phyloP scores from a whole-genome alignment of 352 stramenopile genomes.

The Phytophthora ohioensis region DNA sequence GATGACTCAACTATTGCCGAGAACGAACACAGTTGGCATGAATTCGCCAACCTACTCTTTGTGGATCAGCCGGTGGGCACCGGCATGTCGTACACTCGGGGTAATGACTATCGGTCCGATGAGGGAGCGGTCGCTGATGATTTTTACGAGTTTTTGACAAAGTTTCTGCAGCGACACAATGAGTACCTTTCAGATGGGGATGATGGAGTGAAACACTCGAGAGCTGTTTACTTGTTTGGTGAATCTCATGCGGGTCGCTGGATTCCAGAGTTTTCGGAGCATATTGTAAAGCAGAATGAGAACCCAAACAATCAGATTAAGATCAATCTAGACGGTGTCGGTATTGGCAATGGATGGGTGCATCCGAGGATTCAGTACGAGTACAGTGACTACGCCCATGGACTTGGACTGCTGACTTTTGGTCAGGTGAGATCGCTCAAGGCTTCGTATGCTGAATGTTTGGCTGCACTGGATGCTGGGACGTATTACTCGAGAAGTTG shows the following conservation, averaged over 20 bases:
- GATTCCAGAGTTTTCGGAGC: constrained; percentile 95
- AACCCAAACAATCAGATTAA: constrained; percentile 30
- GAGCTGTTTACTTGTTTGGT: constrained; percentile 95
- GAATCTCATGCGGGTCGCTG: constrained; percentile 98
- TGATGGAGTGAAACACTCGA: constrained; percentile 52
- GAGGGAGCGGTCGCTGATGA: constrained; percentile 69
- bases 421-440: constrained; percentile 79
- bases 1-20: constrained; percentile 57
- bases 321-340: constrained; percentile 88
- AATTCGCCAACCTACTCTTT: constrained; percentile 84
- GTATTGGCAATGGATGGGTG: constrained; percentile 98
- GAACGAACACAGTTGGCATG: constrained; percentile 83
- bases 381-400: constrained; percentile 94
- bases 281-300: constrained; percentile 93
- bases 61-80: constrained; percentile 86
- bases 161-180: constrained; percentile 92
- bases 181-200: constrained; percentile 66
- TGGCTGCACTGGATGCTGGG: constrained; percentile 70
- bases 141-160: constrained; percentile 94
- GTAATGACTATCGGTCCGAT: constrained; percentile 60
- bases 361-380: constrained; percentile 97
- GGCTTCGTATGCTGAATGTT: constrained; percentile 71
- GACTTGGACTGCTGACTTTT: constrained; percentile 91
- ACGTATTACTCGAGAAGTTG: constrained; percentile 85
- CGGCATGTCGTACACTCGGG: constrained; percentile 73